Percentiles rank a stretch among this genome's conserved stretches.
Conservation (phyloP, 2,329 filamentous ascomycete genomes). For the Meredithiella fracta region DNA sequence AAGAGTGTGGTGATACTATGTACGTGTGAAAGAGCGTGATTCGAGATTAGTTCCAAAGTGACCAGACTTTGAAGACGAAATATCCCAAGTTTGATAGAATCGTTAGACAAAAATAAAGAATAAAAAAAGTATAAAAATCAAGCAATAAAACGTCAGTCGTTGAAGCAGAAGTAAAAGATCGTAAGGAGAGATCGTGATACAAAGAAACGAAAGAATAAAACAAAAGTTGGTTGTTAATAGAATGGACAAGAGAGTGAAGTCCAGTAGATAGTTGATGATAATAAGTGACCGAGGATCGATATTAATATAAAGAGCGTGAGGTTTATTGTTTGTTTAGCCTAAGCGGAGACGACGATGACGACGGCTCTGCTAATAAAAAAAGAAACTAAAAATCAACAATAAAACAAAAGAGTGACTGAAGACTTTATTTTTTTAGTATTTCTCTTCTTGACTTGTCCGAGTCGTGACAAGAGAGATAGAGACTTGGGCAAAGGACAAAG, state of each 20-base stretch:
- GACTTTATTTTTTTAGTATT: not conserved
- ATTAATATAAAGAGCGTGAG: constrained; percentile 6
- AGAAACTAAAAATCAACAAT: constrained; percentile 1
- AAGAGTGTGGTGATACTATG: not conserved
- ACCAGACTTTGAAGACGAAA: constrained; percentile 7
- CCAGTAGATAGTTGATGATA: not conserved
- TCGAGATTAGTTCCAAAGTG: constrained; percentile 9
- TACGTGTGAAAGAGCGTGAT: constrained; percentile 9
- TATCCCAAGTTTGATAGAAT: constrained; percentile 8
- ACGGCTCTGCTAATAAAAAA: not conserved
- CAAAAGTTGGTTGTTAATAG: not conserved
- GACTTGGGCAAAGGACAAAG: not conserved
- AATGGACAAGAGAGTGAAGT: constrained; percentile 6
- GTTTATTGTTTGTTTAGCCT: not conserved
- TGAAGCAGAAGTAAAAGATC: constrained; percentile 5
- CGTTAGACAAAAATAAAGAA: not conserved
- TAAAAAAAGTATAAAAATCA: not conserved
- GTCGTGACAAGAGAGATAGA: not conserved
- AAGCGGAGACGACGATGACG: not conserved
- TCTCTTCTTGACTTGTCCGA: not conserved
- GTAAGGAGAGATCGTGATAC: constrained; percentile 1
- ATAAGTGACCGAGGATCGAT: not conserved
- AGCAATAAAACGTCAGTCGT: constrained; percentile 1
- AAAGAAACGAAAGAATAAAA: constrained; percentile 1
- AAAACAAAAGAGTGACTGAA: constrained; percentile 3